Evolutionary conservation across 2,329 filamentous ascomycete genomes (phyloP).

Genomic region (Claviceps fusiformis): DNA sequence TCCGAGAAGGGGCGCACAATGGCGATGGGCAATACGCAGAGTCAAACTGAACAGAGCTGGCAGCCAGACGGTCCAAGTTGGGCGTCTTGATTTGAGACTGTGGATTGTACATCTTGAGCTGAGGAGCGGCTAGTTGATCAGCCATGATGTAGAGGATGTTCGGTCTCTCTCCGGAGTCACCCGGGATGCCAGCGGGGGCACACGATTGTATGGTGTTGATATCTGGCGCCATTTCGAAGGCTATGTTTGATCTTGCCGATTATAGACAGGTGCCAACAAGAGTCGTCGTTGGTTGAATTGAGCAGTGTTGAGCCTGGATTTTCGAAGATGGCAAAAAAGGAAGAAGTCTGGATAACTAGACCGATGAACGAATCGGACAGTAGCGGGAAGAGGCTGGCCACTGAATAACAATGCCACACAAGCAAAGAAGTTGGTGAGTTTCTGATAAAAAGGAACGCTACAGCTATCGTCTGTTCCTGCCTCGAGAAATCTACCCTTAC

Average conservation of each 20-base stretch:
- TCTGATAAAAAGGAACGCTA: slow-evolving; percentile 12
- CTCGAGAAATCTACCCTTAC: background rate
- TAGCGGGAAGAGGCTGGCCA: slow-evolving; percentile 3
- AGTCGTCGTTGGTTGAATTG: background rate
- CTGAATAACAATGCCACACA: slow-evolving; percentile 7
- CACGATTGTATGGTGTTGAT: slow-evolving; percentile 57
- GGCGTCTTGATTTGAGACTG: slow-evolving; percentile 85
- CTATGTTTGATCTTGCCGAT: background rate
- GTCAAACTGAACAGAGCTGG: slow-evolving; percentile 76
- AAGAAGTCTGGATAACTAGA: background rate
- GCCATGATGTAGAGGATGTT: slow-evolving; percentile 76
- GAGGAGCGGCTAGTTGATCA: slow-evolving; percentile 81
- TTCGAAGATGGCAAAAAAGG: background rate
- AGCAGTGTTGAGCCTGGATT: too few relatives aligned
- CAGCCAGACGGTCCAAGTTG: slow-evolving; percentile 71
- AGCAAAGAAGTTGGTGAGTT: slow-evolving; percentile 7
- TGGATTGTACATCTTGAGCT: slow-evolving; percentile 84
- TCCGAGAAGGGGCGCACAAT: slow-evolving; percentile 81
- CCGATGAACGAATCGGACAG: slow-evolving; percentile 1
- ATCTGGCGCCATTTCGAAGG: slow-evolving; percentile 54
- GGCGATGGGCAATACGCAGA: slow-evolving; percentile 91
- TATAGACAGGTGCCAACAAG: background rate
- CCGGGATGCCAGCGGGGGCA: slow-evolving; percentile 18
- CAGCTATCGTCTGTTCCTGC: slow-evolving; percentile 9
- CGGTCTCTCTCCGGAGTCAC: slow-evolving; percentile 18